Percentiles rank a stretch among this genome's conserved stretches.
These are phyloP conservation scores for Ogataea angusta DNA, from an alignment of 805 yeast genomes.

Conservation along the genomic window DNA sequence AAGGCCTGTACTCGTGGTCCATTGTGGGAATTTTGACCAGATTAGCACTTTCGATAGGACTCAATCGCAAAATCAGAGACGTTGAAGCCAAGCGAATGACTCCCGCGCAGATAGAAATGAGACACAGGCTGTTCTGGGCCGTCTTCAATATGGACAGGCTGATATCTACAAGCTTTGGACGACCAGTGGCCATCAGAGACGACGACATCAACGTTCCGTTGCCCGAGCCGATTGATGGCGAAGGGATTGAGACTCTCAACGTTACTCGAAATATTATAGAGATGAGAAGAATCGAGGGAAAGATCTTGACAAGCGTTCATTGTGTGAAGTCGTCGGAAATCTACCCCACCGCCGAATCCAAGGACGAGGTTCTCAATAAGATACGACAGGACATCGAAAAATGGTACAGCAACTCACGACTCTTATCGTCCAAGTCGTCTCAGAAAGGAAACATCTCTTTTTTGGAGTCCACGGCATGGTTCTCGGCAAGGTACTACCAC, in stretches of 20 bases:
- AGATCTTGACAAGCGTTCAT: constrained; percentile 44
- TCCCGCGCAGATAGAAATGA: constrained; percentile 39
- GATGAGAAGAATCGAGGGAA: constrained; percentile 46
- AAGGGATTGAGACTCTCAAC: constrained; percentile 39
- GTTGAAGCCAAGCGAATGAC: constrained; percentile 30
- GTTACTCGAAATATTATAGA: constrained; percentile 41
- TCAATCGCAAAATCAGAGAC: constrained; percentile 38
- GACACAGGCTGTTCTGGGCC: constrained; percentile 37
- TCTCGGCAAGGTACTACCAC: constrained; percentile 43
- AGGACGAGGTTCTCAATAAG: constrained; percentile 30
- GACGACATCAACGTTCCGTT: constrained; percentile 29
- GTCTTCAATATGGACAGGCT: constrained; percentile 28
- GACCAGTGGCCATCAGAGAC: constrained; percentile 29
- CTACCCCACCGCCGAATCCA: constrained; percentile 31
- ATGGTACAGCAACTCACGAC: constrained; percentile 32
- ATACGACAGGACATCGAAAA: constrained; percentile 37
- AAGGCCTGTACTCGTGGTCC: constrained; percentile 51
- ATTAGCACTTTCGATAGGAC: constrained; percentile 42
- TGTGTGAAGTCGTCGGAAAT: constrained; percentile 38
- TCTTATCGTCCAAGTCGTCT: constrained; percentile 16
- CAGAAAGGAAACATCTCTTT: constrained; percentile 21
- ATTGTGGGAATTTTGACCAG: constrained; percentile 47
- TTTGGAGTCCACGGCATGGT: constrained; percentile 36
- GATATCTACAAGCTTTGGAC: constrained; percentile 26
- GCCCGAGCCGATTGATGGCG: constrained; percentile 36